Base-by-base conservation (phyloP, 208 protist genomes). In the Leishmania gerbilli region DNA sequence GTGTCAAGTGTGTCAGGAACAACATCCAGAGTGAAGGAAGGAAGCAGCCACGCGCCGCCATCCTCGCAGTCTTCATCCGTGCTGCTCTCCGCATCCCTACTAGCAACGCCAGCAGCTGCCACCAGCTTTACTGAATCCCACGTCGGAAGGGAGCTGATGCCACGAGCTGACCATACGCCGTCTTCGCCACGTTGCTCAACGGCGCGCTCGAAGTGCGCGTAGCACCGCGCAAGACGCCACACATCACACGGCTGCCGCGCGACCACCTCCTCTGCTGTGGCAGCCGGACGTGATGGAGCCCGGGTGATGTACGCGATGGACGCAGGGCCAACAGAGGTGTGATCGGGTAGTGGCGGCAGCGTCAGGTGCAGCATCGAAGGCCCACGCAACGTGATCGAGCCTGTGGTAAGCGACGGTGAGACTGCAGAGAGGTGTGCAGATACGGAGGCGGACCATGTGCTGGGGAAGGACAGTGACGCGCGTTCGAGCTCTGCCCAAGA, bases 131-230 rank as follows among this genome's bases (percentile, higher is more conserved):
- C 40, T 53, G 69, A 47, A 11, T 11, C 24, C 19, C 69, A 55
- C 27, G 69, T 40, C 45, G n/a, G 6, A 55, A 31, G 69, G 11
- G 42, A 51, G 24, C 42, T 53, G 27, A 53, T 3, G 69, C 21
- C 69, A 34, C 56, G 47, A 24, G 17, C 55, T 77, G 53, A 64
- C 74, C 74, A 77, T 65, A 77, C 74, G 15, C 74, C 74, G 51
- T 51, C 75, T 8, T 45, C 60, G 19, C 75, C 75, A 37, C 55
- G 58, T 40, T 79, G 75, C 75, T 79, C 75, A 37, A 79, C 75
- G 7, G 75, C 75, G 45, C 75, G 75, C 45, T 79, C 75, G 27
- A 79, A 60, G 58, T 47, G 75, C 2, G 60, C 60, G 58, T 79
- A 79, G 37, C 75, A 69, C 15, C 75, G 75, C 75, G 56, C 60